These are phyloP conservation scores for Hypoxylon sp. DNA, from an alignment of 2,329 filamentous ascomycete genomes.

Conservation along the genomic window DNA sequence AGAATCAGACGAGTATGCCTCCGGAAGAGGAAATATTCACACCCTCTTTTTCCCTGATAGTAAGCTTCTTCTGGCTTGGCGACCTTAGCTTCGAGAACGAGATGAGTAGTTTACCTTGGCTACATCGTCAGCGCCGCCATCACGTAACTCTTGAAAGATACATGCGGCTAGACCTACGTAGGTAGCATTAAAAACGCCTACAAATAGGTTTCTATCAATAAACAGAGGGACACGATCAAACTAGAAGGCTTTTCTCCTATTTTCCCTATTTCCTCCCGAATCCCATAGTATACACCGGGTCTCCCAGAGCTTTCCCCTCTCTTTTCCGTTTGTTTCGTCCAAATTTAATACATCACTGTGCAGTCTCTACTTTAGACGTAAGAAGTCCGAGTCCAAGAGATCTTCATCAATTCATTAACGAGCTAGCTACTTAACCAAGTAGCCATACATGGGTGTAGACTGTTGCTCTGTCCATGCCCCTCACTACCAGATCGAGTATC, in stretches of 20 bases:
- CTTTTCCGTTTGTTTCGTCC: slow-evolving; percentile 1
- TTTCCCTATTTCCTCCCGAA: slow-evolving; percentile 2
- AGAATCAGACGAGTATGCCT: background rate
- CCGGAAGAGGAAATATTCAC: background rate
- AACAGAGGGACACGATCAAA: too few relatives aligned
- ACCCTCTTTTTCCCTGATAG: slow-evolving; percentile 1
- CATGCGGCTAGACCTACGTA: background rate
- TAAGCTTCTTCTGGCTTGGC: background rate
- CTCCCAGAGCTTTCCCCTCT: background rate
- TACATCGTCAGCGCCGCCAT: slow-evolving; percentile 2
- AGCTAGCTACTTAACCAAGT: slow-evolving; percentile 29
- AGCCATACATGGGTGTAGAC: slow-evolving; percentile 32
- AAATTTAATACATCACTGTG: slow-evolving; percentile 4
- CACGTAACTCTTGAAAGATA: background rate
- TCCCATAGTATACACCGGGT: slow-evolving; percentile 7
- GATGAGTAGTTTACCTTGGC: background rate
- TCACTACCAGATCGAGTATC: slow-evolving; percentile 21
- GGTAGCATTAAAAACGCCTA: slow-evolving; percentile 6
- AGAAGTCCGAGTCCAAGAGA: slow-evolving; percentile 11
- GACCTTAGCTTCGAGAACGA: background rate
- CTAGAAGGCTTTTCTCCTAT: slow-evolving; percentile 1
- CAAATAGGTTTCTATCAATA: too few relatives aligned
- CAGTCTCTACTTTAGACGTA: slow-evolving; percentile 11
- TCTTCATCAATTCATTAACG: slow-evolving; percentile 41
- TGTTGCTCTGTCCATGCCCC: background rate